Conservation (phyloP, 176 grass and related monocot species). For the Triticum dicoccoides region DNA sequence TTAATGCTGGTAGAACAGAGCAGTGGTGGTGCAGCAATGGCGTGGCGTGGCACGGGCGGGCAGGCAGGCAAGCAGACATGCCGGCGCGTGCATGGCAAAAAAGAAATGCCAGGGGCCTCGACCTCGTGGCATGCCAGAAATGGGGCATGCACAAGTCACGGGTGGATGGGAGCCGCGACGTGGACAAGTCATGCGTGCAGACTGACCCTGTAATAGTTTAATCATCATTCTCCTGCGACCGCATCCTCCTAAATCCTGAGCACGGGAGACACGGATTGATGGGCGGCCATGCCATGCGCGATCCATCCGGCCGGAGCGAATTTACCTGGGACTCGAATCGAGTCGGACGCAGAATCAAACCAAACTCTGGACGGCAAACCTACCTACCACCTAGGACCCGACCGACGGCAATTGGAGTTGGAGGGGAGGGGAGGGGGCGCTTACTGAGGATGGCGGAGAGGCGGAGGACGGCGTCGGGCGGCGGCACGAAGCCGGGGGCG, state of each 20-base stretch:
- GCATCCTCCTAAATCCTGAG: neutral
- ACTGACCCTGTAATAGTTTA: neutral
- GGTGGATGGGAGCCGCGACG: neutral
- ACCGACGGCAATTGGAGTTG: too few relatives aligned
- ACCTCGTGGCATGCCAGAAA: neutral
- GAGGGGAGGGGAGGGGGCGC: neutral
- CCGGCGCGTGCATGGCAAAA: neutral
- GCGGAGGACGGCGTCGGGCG: slow-evolving; percentile 45
- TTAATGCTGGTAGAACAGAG: neutral
- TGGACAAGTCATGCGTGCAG: neutral
- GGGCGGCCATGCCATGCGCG: neutral
- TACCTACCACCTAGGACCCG: too few relatives aligned
- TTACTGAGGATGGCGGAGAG: slow-evolving; percentile 53
- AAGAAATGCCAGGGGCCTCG: neutral
- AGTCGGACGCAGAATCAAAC: neutral
- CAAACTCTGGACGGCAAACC: too few relatives aligned
- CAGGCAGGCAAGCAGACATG: neutral
- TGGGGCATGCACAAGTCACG: neutral
- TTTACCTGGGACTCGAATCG: neutral
- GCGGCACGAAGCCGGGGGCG: slow-evolving; percentile 48
- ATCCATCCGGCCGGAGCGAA: neutral
- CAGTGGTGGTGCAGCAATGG: neutral
- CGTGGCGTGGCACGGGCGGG: neutral
- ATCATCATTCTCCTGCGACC: neutral
- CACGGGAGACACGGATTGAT: neutral